Conservation (phyloP, 768 basidiomycete species). For the Panellus pusillus region DNA sequence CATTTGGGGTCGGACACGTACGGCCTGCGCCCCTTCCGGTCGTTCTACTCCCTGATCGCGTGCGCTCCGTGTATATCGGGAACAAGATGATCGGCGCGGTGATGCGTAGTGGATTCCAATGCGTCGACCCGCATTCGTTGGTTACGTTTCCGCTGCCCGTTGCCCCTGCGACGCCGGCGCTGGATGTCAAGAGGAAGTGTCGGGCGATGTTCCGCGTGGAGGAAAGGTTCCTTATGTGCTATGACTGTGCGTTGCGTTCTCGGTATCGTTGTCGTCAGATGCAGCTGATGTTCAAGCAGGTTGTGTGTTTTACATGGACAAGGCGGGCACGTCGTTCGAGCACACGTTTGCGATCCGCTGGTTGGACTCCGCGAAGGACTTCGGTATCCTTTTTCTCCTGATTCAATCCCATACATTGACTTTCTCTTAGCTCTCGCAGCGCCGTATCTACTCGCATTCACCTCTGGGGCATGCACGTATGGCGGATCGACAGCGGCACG, state of each 20-base stretch:
- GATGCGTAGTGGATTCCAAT: constrained; percentile 15
- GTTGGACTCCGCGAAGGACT: constrained; percentile 13
- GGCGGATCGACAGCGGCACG: constrained; percentile 13
- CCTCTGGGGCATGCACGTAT: constrained; percentile 6
- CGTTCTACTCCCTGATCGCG: constrained; percentile 21
- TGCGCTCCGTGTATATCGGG: constrained; percentile 19
- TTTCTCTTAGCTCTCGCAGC: constrained; percentile 1
- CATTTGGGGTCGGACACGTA: background rate
- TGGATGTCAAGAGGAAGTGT: constrained; percentile 7
- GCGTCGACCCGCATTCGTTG: constrained; percentile 17
- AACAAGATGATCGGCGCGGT: constrained; percentile 18
- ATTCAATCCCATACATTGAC: background rate
- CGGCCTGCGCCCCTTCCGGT: constrained; percentile 7
- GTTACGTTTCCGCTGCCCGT: constrained; percentile 19
- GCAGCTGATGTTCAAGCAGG: background rate
- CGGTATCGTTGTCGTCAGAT: too few species aligned
- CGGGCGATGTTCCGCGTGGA: constrained; percentile 20
- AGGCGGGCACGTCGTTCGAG: constrained; percentile 15
- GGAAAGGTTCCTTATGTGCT: constrained; percentile 18
- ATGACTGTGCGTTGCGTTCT: constrained; percentile 12
- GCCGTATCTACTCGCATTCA: constrained; percentile 16
- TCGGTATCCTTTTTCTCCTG: constrained; percentile 1
- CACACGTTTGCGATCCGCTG: constrained; percentile 15
- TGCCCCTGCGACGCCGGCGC: background rate
- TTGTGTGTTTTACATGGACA: constrained; percentile 21